These are phyloP conservation scores for Enterocytospora artemiae DNA, from an alignment of 371 early-diverging fungal species.

Conservation along the genomic window DNA sequence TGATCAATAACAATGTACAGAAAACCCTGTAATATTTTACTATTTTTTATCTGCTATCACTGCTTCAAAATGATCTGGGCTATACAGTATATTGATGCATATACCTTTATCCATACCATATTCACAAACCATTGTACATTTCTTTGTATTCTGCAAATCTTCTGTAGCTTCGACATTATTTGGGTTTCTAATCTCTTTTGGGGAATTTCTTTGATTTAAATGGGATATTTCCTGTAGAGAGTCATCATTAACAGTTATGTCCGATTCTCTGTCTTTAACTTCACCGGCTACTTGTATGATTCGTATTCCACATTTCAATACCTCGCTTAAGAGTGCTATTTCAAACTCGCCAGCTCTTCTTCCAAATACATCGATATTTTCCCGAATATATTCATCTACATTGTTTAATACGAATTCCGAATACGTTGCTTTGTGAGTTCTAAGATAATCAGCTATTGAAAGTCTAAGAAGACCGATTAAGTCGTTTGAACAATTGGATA, in stretches of 20 bases:
- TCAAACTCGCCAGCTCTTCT: constrained; percentile 5
- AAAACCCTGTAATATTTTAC: not conserved
- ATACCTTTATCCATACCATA: not conserved
- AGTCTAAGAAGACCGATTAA: constrained; percentile 5
- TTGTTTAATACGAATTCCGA: not conserved
- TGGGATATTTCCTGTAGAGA: too few species aligned
- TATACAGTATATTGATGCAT: not conserved
- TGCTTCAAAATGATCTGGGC: constrained; percentile 16
- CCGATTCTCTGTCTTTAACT: not conserved
- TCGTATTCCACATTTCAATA: not conserved
- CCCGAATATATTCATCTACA: not conserved
- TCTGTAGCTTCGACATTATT: too few species aligned
- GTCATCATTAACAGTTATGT: too few species aligned
- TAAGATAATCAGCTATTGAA: not conserved
- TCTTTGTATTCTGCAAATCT: too few species aligned
- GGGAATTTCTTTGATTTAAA: too few species aligned
- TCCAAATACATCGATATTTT: constrained; percentile 1
- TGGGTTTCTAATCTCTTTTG: too few species aligned
- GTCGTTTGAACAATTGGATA: not conserved
- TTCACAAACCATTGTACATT: too few species aligned
- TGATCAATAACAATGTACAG: not conserved
- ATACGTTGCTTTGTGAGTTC: not conserved
- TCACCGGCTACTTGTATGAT: not conserved
- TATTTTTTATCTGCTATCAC: not conserved
- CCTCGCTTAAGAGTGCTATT: not conserved